These are phyloP conservation scores for Bipolaris zeicola DNA, from an alignment of 2,329 filamentous ascomycete species.

Conservation along the genomic window DNA sequence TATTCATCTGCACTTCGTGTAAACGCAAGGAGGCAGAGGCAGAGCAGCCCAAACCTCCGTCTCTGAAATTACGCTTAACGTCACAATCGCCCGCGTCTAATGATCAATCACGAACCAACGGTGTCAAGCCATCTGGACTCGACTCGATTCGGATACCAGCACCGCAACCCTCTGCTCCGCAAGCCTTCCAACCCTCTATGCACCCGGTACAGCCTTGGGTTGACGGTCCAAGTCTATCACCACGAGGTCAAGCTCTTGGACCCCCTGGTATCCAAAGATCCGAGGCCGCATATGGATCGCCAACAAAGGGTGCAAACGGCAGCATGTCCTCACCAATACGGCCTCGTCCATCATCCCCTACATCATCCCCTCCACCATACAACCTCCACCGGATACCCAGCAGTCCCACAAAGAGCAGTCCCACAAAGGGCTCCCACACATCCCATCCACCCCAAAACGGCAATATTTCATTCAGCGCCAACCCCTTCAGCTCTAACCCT, in stretches of 20 bases:
- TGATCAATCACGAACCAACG: constrained; percentile 23
- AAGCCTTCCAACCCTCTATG: constrained; percentile 26
- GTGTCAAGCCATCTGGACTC: constrained; percentile 17
- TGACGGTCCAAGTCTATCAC: constrained; percentile 53
- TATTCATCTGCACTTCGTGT: constrained; percentile 83
- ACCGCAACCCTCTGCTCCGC: constrained; percentile 16
- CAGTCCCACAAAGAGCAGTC: constrained; percentile 37
- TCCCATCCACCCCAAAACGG: constrained; percentile 36
- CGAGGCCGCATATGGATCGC: constrained; percentile 45
- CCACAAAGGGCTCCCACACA: constrained; percentile 33
- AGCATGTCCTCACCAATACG: constrained; percentile 36
- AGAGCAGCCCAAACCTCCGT: constrained; percentile 65
- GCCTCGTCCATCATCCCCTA: constrained; percentile 30
- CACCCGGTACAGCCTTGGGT: constrained; percentile 40
- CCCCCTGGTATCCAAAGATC: constrained; percentile 50
- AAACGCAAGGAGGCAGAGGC: constrained; percentile 68
- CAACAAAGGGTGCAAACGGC: constrained; percentile 33
- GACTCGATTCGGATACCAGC: constrained; percentile 32
- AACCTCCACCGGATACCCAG: constrained; percentile 31
- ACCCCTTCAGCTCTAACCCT: constrained; percentile 23
- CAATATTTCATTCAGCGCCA: constrained; percentile 31
- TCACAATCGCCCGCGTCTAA: constrained; percentile 53
- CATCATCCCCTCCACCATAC: constrained; percentile 45
- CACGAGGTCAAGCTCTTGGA: constrained; percentile 52
- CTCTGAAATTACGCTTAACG: constrained; percentile 63